Evolutionary conservation across 495 filamentous ascomycete genomes (phyloP).

Genomic region (Penicillium canariense): DNA sequence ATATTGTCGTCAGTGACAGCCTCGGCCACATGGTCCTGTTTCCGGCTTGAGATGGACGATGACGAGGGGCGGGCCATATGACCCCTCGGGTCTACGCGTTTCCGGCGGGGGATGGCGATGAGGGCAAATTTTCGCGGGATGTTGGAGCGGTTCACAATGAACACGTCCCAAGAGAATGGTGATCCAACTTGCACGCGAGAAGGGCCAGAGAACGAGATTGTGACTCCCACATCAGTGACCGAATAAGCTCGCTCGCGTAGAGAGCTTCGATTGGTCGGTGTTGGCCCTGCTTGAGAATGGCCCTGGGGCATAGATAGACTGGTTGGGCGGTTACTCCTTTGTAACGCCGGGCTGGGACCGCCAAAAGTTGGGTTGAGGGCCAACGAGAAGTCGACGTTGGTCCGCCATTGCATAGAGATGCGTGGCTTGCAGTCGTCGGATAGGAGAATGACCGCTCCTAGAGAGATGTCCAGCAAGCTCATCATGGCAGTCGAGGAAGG

Average conservation of each 20-base stretch:
- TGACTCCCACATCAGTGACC: slow-evolving; percentile 64
- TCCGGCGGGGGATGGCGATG: slow-evolving; percentile 74
- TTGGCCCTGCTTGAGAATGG: slow-evolving; percentile 22
- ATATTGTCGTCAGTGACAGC: slow-evolving; percentile 83
- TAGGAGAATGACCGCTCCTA: slow-evolving; percentile 64
- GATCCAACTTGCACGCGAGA: slow-evolving; percentile 63
- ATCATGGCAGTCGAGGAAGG: slow-evolving; percentile 45
- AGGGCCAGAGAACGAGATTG: slow-evolving; percentile 71
- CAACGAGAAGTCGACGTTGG: slow-evolving; percentile 77
- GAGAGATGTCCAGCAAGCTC: slow-evolving; percentile 59
- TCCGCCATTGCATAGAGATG: slow-evolving; percentile 78
- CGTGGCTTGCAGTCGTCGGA: slow-evolving; percentile 65
- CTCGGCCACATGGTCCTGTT: slow-evolving; percentile 60
- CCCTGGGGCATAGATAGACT: slow-evolving; percentile 42
- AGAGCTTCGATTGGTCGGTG: slow-evolving; percentile 52
- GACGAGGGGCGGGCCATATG: slow-evolving; percentile 50
- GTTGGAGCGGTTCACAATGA: slow-evolving; percentile 79
- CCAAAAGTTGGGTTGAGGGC: slow-evolving; percentile 61
- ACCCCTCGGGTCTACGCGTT: slow-evolving; percentile 62
- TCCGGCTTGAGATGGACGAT: slow-evolving; percentile 41
- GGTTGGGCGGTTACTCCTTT: slow-evolving; percentile 50
- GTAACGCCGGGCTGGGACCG: slow-evolving; percentile 56
- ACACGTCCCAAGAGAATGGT: slow-evolving; percentile 80
- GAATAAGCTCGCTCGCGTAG: slow-evolving; percentile 49
- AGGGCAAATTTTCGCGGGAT: slow-evolving; percentile 74